Base-by-base conservation (phyloP, 2,329 filamentous ascomycete species). In the Sporothrix sp. region DNA sequence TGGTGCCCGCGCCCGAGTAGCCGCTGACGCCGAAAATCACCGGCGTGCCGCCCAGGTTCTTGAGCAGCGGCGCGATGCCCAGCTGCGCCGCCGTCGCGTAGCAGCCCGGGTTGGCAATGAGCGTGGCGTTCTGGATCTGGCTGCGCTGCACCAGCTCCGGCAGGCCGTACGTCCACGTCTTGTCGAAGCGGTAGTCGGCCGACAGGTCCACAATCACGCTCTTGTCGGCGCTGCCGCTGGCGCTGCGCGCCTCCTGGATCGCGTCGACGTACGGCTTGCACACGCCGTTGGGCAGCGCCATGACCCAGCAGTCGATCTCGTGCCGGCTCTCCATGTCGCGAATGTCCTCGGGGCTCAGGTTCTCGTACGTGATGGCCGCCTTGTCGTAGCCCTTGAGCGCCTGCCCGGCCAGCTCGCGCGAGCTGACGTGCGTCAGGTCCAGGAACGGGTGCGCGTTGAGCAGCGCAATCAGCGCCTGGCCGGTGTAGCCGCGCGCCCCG, bases 261-360 rank as follows among this genome's bases (percentile, higher is more conserved):
- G 91, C 91, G 57, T 97, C 87, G 9, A 97, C 85, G 59, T 85
- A 98, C 0, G 93, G 90, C 70, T 89, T 86, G 79, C 88, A 96
- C 45, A 95, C 88, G 54, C 87, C 87, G 63, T 97, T 98, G 39
- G 91, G 93, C 27, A 97, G 80, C 32, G 93, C 93, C 87, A 97
- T 93, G 39, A 97, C 87, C 90, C 90, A 97, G 70, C 87, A 93
- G 71, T 97, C 91, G 45, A 97, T 82, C 61, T 90, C 80, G 47
- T 86, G 85, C 28, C 84, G 81, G 64, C 85, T 82, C 56, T 93
- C 87, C 79, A 97, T 87, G 52, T 82, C 77, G 56, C 82, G 81
- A 11, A 95, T 83, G 58, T 97, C 91, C 58, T 97, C 91, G 7
- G 88, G 79, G 51, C 79, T 82, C 39, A 97, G 74, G 65, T 89